These are phyloP conservation scores for Cryptosporidium ubiquitum DNA, from an alignment of 169 alveolate species.

Conservation along the genomic window DNA sequence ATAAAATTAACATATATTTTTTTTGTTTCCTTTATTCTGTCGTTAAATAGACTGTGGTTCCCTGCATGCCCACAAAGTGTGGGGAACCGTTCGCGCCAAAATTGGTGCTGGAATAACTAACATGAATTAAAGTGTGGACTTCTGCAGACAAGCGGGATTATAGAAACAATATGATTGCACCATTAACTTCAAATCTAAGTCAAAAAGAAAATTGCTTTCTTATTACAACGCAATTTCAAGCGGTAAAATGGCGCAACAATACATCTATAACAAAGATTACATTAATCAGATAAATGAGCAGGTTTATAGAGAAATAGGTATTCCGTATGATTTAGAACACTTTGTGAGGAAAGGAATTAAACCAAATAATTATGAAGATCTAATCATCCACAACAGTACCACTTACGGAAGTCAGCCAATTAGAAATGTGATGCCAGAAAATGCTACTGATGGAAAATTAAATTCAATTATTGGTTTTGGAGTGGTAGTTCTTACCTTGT, in stretches of 20 bases:
- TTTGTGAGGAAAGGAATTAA: constrained; percentile 12
- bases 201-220: neutral
- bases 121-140: constrained; percentile 33
- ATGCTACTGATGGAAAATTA: neutral
- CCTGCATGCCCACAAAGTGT: constrained; percentile 67
- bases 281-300: constrained; percentile 14
- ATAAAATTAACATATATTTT: neutral
- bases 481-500: neutral
- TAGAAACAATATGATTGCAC: neutral
- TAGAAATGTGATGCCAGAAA: neutral
- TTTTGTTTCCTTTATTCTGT: neutral
- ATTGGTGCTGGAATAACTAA: neutral
- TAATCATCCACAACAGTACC: neutral
- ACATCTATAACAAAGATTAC: constrained; percentile 47
- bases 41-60: constrained; percentile 15
- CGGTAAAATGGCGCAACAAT: constrained; percentile 55
- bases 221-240: neutral
- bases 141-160: neutral
- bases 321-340: neutral
- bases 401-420: neutral
- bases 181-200: neutral
- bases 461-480: constrained; percentile 19
- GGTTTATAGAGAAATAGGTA: constrained; percentile 24
- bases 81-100: neutral
- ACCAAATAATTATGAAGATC: neutral